phyloP scores from a whole-genome alignment of 805 yeast genomes.

The Schwanniomyces yamadae region DNA sequence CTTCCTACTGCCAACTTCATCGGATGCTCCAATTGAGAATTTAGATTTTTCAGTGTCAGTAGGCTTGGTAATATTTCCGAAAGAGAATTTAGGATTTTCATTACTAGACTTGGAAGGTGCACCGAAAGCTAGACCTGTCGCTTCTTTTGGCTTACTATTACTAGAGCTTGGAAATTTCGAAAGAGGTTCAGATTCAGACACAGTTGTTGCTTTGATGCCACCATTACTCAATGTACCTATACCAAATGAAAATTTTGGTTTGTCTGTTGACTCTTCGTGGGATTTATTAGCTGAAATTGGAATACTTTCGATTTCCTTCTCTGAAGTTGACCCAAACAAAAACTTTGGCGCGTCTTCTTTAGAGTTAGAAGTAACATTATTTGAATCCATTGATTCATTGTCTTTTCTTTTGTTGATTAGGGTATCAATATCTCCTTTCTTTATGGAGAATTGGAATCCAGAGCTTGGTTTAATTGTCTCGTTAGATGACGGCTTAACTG shows the following conservation, averaged over 20 bases:
- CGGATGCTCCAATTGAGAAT: no score
- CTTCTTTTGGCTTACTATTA: no score
- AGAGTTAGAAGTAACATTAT: not conserved
- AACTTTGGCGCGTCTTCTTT: not conserved
- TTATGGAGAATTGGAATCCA: slow-evolving; percentile 37
- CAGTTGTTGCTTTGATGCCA: slow-evolving; percentile 3
- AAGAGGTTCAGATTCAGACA: slow-evolving; percentile 3
- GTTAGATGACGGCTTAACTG: slow-evolving; percentile 3
- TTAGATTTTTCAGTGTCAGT: not conserved
- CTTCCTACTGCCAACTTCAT: no score
- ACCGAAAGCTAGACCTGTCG: no score
- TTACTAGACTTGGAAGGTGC: no score
- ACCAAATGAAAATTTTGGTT: slow-evolving; percentile 10
- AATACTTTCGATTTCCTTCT: slow-evolving; percentile 1
- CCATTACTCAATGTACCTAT: slow-evolving; percentile 1
- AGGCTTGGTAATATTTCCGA: slow-evolving; percentile 3
- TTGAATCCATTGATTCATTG: slow-evolving; percentile 6
- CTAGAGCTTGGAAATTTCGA: slow-evolving; percentile 11
- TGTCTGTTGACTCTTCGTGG: not conserved
- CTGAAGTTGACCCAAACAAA: not conserved
- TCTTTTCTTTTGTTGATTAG: slow-evolving; percentile 21
- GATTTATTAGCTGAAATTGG: slow-evolving; percentile 15
- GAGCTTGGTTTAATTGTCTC: slow-evolving; percentile 28
- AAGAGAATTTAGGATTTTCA: slow-evolving; percentile 4
- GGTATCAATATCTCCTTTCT: slow-evolving; percentile 25